These are phyloP conservation scores for Lanmaoa rubissima DNA, from an alignment of 768 basidiomycete genomes.

Conservation along the genomic window DNA sequence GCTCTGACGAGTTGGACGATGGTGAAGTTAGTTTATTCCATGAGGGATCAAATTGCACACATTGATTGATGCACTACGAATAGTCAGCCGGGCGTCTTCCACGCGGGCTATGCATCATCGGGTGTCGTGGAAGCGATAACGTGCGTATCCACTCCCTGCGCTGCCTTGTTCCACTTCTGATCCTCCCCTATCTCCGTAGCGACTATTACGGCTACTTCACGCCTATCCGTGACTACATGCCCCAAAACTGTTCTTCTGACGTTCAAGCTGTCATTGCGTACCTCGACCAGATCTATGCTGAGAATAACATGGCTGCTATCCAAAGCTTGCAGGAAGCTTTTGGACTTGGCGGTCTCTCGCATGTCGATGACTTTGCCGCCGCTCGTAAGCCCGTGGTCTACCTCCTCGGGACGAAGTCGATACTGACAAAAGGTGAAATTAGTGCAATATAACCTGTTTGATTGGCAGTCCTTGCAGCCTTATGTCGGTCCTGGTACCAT, in stretches of 20 bases:
- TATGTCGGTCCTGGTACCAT: constrained; percentile 39
- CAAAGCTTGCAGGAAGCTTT: constrained; percentile 54
- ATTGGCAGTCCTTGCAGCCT: constrained; percentile 66
- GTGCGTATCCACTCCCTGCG: constrained; percentile 24
- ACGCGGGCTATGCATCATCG: constrained; percentile 45
- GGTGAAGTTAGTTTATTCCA: constrained; percentile 50
- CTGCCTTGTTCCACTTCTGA: not conserved
- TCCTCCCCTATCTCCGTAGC: constrained; percentile 7
- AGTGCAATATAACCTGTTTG: constrained; percentile 55
- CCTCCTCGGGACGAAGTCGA: not conserved
- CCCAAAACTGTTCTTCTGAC: constrained; percentile 71
- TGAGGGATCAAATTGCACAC: not conserved
- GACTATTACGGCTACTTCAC: constrained; percentile 57
- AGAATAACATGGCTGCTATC: constrained; percentile 45
- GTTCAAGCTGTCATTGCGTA: constrained; percentile 60
- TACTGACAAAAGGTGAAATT: constrained; percentile 26
- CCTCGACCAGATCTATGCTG: constrained; percentile 55
- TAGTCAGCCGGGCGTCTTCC: constrained; percentile 40
- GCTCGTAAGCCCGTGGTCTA: constrained; percentile 37
- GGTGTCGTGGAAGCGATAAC: constrained; percentile 45
- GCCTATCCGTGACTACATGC: constrained; percentile 66
- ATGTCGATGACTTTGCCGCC: constrained; percentile 66
- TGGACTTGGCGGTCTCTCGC: constrained; percentile 54
- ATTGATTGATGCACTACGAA: constrained; percentile 9
- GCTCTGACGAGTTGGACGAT: constrained; percentile 61